Percentiles rank a stretch among this genome's conserved stretches.
phyloP scores from a whole-genome alignment of 148 eudicot genomes.

The Suaeda aralocaspica region DNA sequence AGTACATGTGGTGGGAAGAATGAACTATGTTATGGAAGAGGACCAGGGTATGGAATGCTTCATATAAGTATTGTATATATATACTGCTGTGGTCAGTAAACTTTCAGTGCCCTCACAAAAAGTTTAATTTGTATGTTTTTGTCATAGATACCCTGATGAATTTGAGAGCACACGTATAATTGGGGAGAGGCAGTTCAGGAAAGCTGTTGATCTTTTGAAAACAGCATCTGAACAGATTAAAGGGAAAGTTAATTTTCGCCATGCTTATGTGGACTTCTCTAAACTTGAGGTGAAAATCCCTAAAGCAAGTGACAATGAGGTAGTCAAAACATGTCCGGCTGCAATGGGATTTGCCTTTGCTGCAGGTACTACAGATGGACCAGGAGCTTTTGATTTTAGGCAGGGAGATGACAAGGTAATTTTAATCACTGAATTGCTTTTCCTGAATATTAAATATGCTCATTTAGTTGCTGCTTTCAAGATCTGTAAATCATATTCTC shows the following conservation, averaged over 20 bases:
- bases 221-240: conserved; percentile 67
- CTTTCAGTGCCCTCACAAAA: neutral
- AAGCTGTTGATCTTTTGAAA: conserved; percentile 80
- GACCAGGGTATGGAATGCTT: conserved; percentile 68
- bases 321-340: conserved; percentile 85
- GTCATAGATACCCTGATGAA: conserved; percentile 85
- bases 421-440: neutral
- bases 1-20: conserved; percentile 98
- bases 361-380: conserved; percentile 98
- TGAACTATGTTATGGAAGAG: conserved; percentile 87
- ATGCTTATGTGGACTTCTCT: conserved; percentile 72
- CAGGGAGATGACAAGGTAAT: conserved; percentile 86
- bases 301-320: conserved; percentile 47
- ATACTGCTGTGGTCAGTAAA: neutral
- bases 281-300: conserved; percentile 64
- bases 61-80: neutral
- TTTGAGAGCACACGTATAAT: conserved; percentile 94
- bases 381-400: conserved; percentile 92
- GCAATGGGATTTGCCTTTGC: conserved; percentile 98
- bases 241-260: conserved; percentile 81
- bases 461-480: conserved; percentile 11
- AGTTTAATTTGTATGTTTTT: conserved; percentile 13
- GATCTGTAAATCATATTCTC: conserved; percentile 5
- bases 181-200: conserved; percentile 79
- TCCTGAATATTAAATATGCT: neutral